Percentiles rank a stretch among this genome's conserved stretches.
Conservation (phyloP, 139 green algal genomes). For the Coccomyxa sp. region DNA sequence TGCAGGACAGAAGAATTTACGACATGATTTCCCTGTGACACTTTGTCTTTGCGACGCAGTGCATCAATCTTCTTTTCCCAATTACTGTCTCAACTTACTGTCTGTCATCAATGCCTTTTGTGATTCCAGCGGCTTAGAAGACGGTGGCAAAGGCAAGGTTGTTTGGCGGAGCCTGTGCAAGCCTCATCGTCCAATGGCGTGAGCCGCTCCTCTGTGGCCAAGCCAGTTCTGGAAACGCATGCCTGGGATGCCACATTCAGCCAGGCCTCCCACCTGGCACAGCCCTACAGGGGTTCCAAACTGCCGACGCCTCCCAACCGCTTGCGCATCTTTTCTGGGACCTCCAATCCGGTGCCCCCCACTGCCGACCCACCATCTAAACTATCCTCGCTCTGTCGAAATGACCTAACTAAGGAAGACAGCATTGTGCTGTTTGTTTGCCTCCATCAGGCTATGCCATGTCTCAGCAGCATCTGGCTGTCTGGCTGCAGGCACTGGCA, state of each 20-base stretch:
- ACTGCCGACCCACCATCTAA: not conserved
- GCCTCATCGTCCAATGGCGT: not conserved
- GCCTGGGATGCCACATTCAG: not conserved
- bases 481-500: conserved; percentile 51
- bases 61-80: too few relatives aligned
- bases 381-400: not conserved
- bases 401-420: not conserved
- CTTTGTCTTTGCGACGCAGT: too few relatives aligned
- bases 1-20: too few relatives aligned
- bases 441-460: not conserved
- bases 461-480: not conserved
- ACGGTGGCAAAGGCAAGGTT: too few relatives aligned
- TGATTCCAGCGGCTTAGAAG: too few relatives aligned
- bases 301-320: conserved; percentile 35
- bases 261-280: too few relatives aligned
- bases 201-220: not conserved
- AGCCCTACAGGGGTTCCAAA: conserved; percentile 1
- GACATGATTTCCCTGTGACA: too few relatives aligned
- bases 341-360: conserved; percentile 58
- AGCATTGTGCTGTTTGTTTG: not conserved
- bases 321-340: conserved; percentile 79
- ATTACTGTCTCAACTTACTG: too few relatives aligned
- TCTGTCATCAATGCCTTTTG: too few relatives aligned
- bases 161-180: not conserved
- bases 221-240: not conserved